These are phyloP conservation scores for Cyamopsis tetragonoloba DNA, from an alignment of 306 rosid genomes.

Conservation along the genomic window DNA sequence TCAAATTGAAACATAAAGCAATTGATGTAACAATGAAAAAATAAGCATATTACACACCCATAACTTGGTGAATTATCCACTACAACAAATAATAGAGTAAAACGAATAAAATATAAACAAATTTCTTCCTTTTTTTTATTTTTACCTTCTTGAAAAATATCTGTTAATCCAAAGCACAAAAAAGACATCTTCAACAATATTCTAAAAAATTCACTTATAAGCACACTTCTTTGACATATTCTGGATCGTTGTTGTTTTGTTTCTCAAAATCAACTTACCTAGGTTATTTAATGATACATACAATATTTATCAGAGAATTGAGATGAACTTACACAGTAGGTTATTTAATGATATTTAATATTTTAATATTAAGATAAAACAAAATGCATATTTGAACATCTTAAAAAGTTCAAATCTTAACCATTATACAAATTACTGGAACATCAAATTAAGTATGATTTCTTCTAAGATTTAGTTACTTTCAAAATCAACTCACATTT, in stretches of 20 bases:
- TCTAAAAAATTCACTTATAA: too few species aligned
- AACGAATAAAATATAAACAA: background rate
- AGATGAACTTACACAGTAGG: background rate
- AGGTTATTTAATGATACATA: background rate
- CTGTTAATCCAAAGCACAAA: constrained; percentile 1
- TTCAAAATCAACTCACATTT: background rate
- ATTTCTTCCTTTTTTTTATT: background rate
- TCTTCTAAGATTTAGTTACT: background rate
- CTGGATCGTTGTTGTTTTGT: too few species aligned
- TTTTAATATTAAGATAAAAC: constrained; percentile 12
- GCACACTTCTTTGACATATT: too few species aligned
- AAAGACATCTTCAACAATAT: constrained; percentile 7
- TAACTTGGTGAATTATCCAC: constrained; percentile 17
- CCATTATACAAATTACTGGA: background rate
- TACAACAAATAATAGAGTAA: background rate
- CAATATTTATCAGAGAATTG: constrained; percentile 4
- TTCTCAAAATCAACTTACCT: too few species aligned
- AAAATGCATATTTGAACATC: background rate
- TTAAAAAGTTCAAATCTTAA: background rate
- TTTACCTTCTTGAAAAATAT: background rate
- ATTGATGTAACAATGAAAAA: constrained; percentile 4
- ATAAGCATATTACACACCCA: constrained; percentile 11
- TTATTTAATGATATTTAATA: too few species aligned
- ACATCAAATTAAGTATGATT: constrained; percentile 10
- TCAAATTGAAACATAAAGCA: background rate